Base-by-base conservation (phyloP, 768 basidiomycete genomes). In the Polyporus arcularius region DNA sequence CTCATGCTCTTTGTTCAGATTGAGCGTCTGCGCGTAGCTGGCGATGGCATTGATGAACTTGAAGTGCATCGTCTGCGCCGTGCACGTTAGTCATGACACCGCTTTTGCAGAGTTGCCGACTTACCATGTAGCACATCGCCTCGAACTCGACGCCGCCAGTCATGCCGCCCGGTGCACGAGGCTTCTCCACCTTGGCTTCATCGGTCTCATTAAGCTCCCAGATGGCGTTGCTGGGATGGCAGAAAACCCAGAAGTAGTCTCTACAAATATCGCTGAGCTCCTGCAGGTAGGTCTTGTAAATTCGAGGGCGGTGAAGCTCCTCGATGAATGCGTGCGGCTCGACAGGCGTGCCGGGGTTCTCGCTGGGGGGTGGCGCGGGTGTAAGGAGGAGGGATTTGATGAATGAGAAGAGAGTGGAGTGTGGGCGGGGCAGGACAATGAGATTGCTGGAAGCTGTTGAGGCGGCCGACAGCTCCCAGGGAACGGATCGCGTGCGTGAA, bases 101-200 rank as follows among this genome's bases (percentile, higher is more conserved):
- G 10, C 31, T 10, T 51, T 55, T n/a, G 15, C 40, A 2, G 11
- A 4, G n/a, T 38, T 52, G 16, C 32, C 40, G 45, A 78, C 92
- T 65, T 68, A 98, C 96, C 68, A 96, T 86, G 74, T 98, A 98
- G 15, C 84, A 83, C 87, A 98, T 96, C 4, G 96, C 96, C 76
- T 99, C 97, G 70, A 89, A 96, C 70, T 99, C 97, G 12, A 99
- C 97, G 5, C 97, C 97, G 6, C 96, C 97, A 0, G 97, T 98
- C 88, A 98, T 98, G 15, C 97, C 96, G 5, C 95, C 94, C 3
- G 97, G 97, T 12, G 97, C 96, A 58, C 90, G 82, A 14, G 94
- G 94, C 69, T 88, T 90, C 75, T 97, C 96, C 4, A 94, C 93
- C 61, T 85, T 84, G 2, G 77, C 83, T 70, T 94, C 89, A 70